Evolutionary conservation across 179 eudicot species (phyloP).

Genomic region (Gypsophila paniculata): DNA sequence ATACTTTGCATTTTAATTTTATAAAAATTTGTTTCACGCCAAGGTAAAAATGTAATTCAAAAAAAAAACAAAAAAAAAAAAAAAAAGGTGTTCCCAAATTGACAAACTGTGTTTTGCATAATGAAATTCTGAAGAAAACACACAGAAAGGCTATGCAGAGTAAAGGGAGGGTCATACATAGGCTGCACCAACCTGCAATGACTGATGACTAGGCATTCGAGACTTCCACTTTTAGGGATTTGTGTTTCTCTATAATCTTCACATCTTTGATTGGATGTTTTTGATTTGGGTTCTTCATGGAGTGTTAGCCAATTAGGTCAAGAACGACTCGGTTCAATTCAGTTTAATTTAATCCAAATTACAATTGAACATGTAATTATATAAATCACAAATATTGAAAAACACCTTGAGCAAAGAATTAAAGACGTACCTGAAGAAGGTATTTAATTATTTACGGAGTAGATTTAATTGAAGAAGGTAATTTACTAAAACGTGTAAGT

Average conservation of each 20-base stretch:
- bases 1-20: too few species aligned
- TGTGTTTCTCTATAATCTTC: conserved; percentile 22
- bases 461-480: too few species aligned
- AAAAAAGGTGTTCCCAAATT: neutral
- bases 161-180: conserved; percentile 6
- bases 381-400: too few species aligned
- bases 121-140: conserved; percentile 29
- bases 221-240: conserved; percentile 33
- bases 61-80: neutral
- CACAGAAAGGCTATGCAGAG: conserved; percentile 23
- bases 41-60: neutral
- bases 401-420: too few species aligned
- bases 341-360: too few species aligned
- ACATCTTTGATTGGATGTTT: conserved; percentile 11
- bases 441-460: too few species aligned
- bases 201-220: neutral
- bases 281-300: neutral
- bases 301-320: too few species aligned
- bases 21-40: neutral
- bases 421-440: too few species aligned
- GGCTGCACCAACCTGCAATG: conserved; percentile 22
- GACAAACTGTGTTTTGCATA: conserved; percentile 18
- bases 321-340: too few species aligned
- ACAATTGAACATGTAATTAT: too few species aligned
- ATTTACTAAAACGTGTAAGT: too few species aligned